Evolutionary conservation across 108 stramenopile species (phyloP), one percentile per base, ranked within the genome.

Genomic region (Pseudonitzschia pungens): DNA sequence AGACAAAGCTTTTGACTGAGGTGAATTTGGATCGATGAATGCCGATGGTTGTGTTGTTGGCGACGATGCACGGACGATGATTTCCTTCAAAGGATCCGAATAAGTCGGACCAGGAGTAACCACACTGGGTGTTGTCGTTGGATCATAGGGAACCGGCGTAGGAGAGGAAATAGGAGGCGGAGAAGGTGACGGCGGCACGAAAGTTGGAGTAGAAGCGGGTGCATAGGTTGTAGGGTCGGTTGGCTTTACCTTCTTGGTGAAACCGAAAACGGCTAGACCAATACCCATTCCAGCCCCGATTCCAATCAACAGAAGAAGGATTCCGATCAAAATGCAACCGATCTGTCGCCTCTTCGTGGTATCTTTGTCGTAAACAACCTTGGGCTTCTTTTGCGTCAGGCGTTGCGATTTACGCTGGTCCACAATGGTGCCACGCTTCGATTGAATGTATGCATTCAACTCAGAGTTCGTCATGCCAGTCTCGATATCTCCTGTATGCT

Each of bases 271-370:
- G 20, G 70, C 69, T 16, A 80, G 41, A 51, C 79, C 79, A 45
- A 75, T 59, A 20, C 74, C 79, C 64, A 80, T 62, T 20, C 79
- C 79, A 11, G 48, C 73, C 4, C 73, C 73, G 52, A 79, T 74
- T 48, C 78, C 78, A 36, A 79, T 58, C 42, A 79, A 32, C 15
- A 79, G 7, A 31, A 79, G 41, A 7, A 79, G 78, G 43, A 32
- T 32, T 12, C 41, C 72, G 24, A 79, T 65, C 59, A 74, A 51
- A 44, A 70, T 28, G 42, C 71, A 79, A 24, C 72, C 72, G 15
- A 66, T 43, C 59, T 52, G 45, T 63, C 78, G 24, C 40, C 72
- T 55, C 26, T 65, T 73, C 42, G 71, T 53, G 15, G 57, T 65
- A 57, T 71, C 71, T 72, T 53, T 1, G 29, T 59, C 41, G 68